Percentiles rank a stretch among this genome's conserved stretches.
Evolutionary conservation across 768 basidiomycete species (phyloP).

Genomic region (Xerocomellus amylosporus): DNA sequence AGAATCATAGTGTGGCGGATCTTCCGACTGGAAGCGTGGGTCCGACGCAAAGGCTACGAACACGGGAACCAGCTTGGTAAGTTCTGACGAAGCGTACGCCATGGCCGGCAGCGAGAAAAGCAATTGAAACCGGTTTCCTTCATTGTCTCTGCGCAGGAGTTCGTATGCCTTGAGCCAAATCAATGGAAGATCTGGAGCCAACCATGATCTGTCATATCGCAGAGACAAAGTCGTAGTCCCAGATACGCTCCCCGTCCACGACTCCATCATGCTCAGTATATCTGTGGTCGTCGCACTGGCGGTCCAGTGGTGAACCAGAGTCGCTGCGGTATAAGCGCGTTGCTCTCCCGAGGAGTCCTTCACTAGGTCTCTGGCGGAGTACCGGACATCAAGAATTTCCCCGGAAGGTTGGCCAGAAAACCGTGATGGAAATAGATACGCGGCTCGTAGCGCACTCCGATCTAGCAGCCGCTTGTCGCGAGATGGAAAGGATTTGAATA

Average conservation of each 20-base stretch:
- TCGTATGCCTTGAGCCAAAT: constrained; percentile 32
- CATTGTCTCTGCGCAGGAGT: constrained; percentile 14
- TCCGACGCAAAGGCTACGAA: constrained; percentile 21
- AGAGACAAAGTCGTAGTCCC: constrained; percentile 4
- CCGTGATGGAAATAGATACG: too few species aligned
- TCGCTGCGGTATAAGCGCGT: too few species aligned
- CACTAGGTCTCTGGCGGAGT: too few species aligned
- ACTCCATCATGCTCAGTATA: constrained; percentile 8
- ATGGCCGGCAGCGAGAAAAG: constrained; percentile 35
- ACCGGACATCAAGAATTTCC: too few species aligned
- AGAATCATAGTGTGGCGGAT: constrained; percentile 14
- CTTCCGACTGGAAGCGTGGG: constrained; percentile 1
- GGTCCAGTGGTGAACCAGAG: background rate
- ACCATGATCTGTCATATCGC: constrained; percentile 30
- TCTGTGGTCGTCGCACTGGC: background rate
- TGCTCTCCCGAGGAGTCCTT: too few species aligned
- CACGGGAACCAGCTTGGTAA: constrained; percentile 18
- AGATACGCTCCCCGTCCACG: constrained; percentile 2
- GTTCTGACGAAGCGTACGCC: constrained; percentile 23
- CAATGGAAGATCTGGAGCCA: constrained; percentile 17
- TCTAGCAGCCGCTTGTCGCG: constrained; percentile 10
- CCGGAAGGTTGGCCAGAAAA: too few species aligned
- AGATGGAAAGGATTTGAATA: constrained; percentile 7
- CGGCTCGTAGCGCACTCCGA: constrained; percentile 6
- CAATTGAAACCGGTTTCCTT: constrained; percentile 18